Evolutionary conservation across 345 rosid species (phyloP), one percentile per base, ranked within the genome.

Genomic region (Populus euphratica): DNA sequence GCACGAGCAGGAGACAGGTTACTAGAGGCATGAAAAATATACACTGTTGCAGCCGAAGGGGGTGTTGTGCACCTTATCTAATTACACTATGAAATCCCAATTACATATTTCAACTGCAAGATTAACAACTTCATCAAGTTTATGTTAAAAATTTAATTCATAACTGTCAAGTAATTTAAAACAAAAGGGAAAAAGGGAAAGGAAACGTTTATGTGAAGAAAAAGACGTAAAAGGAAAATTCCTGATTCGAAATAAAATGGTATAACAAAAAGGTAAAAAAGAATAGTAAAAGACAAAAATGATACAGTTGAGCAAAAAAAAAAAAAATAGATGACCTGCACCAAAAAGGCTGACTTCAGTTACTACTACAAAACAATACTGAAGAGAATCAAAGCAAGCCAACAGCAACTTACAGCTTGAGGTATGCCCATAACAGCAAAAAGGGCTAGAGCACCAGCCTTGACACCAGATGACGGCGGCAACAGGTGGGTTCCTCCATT

Each of bases 351-450:
- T 43, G 49, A 43, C 16, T 43, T 10, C 49, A 43, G 2, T 23
- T 27, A 52, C 38, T 17, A 12, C 31, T 27, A 21, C 29, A 36
- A 68, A n/a, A 49, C 7, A 44, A 27, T 44, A 5, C 39, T 17
- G 17, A 6, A 39, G 36, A 13, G 16, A 44, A 36, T 5, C 2
- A 23, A 38, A 56, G 69, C 20, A 17, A 2, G 27, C 73, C 33
- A n/a, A 41, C 41, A 2, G 20, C 27, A 62, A 43, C 89, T 86
- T 77, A 95, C 98, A 31, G 98, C 88, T 41, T 80, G 91, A 5
- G 99, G 99, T 54, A 96, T 82, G 17, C 99, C 99, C 78, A 92
- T 59, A 16, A 91, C 74, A 1, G 96, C 84, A 68, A 93, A 93
- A 56, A 93, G 76, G 44, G 88, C 71, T 81, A 96, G 81, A 13